Conservation (phyloP, 495 filamentous ascomycete genomes). For the Aspergillus kassunensis region DNA sequence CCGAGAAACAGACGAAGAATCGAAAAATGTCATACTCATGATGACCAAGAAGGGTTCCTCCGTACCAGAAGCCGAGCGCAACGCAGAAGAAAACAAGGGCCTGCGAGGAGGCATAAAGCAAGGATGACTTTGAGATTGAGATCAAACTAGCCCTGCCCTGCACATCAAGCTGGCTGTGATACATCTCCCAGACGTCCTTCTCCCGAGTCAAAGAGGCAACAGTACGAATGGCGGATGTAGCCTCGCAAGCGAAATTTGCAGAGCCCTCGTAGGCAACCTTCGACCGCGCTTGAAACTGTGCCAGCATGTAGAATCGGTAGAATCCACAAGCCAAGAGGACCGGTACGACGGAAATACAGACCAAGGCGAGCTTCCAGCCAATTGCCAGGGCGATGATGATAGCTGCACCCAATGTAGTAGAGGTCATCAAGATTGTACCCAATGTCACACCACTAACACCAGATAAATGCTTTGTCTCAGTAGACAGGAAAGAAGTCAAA, state of each 20-base stretch:
- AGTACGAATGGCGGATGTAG: slow-evolving; percentile 85
- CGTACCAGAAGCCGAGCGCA: slow-evolving; percentile 94
- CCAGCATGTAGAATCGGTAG: slow-evolving; percentile 80
- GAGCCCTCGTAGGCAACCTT: slow-evolving; percentile 70
- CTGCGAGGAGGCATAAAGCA: slow-evolving; percentile 76
- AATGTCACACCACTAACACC: slow-evolving; percentile 78
- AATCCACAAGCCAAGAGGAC: slow-evolving; percentile 76
- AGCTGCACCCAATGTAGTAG: slow-evolving; percentile 68
- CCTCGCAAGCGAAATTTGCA: slow-evolving; percentile 85
- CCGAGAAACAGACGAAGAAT: slow-evolving; percentile 81
- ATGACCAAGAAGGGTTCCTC: slow-evolving; percentile 70
- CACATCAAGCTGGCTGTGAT: slow-evolving; percentile 60
- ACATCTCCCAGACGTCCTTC: slow-evolving; percentile 68
- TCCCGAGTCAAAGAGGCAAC: slow-evolving; percentile 88
- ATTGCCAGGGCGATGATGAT: slow-evolving; percentile 63
- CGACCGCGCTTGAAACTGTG: slow-evolving; percentile 64
- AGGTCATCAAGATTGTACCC: slow-evolving; percentile 72
- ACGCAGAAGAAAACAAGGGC: slow-evolving; percentile 74
- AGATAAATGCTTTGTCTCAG: slow-evolving; percentile 79
- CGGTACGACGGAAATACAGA: slow-evolving; percentile 74
- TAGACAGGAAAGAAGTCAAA: slow-evolving; percentile 78
- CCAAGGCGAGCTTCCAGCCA: slow-evolving; percentile 89
- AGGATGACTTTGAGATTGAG: slow-evolving; percentile 63
- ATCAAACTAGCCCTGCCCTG: slow-evolving; percentile 60
- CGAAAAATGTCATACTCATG: slow-evolving; percentile 67